Evolutionary conservation across 2,329 filamentous ascomycete species (phyloP), one percentile per base, ranked within the genome.

Genomic region (Fusarium albosuccineum): DNA sequence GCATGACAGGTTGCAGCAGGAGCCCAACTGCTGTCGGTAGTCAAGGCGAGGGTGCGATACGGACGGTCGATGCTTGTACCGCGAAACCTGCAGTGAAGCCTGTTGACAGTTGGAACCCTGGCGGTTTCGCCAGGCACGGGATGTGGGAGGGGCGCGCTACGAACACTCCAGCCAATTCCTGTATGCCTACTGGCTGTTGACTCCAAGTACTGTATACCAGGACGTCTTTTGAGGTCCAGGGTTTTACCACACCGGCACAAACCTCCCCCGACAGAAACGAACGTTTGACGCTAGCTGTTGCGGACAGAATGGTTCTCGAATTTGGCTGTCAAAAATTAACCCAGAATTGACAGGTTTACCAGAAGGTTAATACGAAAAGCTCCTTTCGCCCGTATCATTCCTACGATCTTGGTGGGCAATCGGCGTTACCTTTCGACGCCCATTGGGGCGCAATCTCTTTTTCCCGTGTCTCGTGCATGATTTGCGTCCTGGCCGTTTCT

Each of bases 261-360:
- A 56, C 52, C 59, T 62, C 55, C 34, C 40, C 49, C 34, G 40
- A 36, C 16, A 30, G 26, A 34, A 46, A 49, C 48, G 42, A 50
- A 42, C 48, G 48, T 62, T 66, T 48, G 52, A 50, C 63, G 52
- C 63, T 66, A 64, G 54, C 45, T 42, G 48, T 53, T 42, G 42
- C 34, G 39, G 58, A 40, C 51, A 65, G 60, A 42, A 57, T 44
- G 46, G 33, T 46, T 54, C 57, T 59, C 37, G 46, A 55, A 53
- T 49, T 56, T 59, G 45, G 41, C 50, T 33, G 50, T 62, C 54
- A 60, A 64, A 44, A 39, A 29, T 45, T 42, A 30, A 52, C 9
- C 46, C 30, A 22, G 16, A 16, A 48, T 48, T 36, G 39, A 36
- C 29, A 7, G 30, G 9, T 59, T 48, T 41, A 17, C 6, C 13